Evolutionary conservation across 148 eudicot genomes (phyloP), one percentile per base, ranked within the genome.

Genomic region (Fagopyrum homotropicum): DNA sequence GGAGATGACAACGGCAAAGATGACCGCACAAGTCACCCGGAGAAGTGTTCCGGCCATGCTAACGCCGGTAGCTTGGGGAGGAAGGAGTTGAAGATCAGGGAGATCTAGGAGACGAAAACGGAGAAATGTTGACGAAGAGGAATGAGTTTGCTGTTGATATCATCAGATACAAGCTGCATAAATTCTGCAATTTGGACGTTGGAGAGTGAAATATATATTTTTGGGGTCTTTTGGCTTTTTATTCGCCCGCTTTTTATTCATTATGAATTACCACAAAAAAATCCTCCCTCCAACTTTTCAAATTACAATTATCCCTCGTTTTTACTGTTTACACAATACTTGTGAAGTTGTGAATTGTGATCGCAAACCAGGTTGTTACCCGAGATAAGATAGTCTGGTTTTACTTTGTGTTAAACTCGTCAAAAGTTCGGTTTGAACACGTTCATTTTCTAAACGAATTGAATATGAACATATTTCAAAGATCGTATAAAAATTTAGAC

Each of bases 31-130:
- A 43, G 45, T 66, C 46, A 66, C 46, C 71, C 71, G 71, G 69
- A 63, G n/a, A 30, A 63, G 45, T 11, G 43, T 63, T 43, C 71
- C 71, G 71, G 71, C 71, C 71, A 66, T 66, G 71, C 16, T 9
- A 66, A 66, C 71, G 71, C 22, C 71, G 71, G 47, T 63, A 29
- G 69, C 69, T 63, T 63, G 1, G 44, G 7, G 47, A 35, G 40
- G 47, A 14, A 40, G 47, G 47, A 15, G 47, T 10, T 63, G 35
- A 5, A 40, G 7, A 66, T 66, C 47, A 6, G 71, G 40, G 71
- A 66, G 71, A 66, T 66, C 71, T 66, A 43, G 46, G 71, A 66
- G 71, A 66, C 47, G 46, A 40, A 43, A 15, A 43, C 17, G 71
- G 47, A 40, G 71, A 66, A 66, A 40, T 63, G 16, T 4, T 11